These are phyloP conservation scores for Eucalyptus tenuipes DNA, from an alignment of 345 rosid species.

Conservation along the genomic window DNA sequence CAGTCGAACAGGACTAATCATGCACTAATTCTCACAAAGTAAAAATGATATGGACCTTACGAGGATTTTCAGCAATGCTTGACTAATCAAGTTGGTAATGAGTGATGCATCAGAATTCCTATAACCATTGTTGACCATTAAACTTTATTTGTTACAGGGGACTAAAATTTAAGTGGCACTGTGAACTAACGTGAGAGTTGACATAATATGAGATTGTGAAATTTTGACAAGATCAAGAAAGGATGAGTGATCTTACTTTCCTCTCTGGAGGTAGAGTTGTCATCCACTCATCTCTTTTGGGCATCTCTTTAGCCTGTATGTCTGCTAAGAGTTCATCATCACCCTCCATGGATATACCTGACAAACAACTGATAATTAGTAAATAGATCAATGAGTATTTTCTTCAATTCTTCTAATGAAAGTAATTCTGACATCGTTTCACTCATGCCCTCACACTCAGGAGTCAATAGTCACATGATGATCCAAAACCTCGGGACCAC, in stretches of 20 bases:
- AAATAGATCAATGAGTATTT: neutral
- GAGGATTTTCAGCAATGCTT: neutral
- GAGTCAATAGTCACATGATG: neutral
- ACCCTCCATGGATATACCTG: constrained; percentile 95
- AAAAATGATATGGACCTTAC: neutral
- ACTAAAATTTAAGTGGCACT: neutral
- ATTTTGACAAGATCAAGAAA: neutral
- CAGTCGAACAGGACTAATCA: neutral
- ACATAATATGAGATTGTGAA: neutral
- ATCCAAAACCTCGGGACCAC: neutral
- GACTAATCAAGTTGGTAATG: neutral
- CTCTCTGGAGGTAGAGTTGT: constrained; percentile 89
- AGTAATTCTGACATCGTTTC: neutral
- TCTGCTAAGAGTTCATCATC: constrained; percentile 81
- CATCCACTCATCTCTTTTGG: constrained; percentile 95
- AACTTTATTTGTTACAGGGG: neutral
- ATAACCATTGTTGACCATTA: neutral
- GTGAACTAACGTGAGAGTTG: neutral
- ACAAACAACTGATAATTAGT: neutral
- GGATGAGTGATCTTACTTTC: constrained; percentile 34
- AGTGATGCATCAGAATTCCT: neutral
- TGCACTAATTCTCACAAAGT: neutral
- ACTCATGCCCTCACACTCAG: neutral
- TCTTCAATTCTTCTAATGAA: neutral
- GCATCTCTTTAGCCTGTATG: constrained; percentile 52